phyloP scores from a whole-genome alignment of 805 yeast species.

The Metschnikowia similis region DNA sequence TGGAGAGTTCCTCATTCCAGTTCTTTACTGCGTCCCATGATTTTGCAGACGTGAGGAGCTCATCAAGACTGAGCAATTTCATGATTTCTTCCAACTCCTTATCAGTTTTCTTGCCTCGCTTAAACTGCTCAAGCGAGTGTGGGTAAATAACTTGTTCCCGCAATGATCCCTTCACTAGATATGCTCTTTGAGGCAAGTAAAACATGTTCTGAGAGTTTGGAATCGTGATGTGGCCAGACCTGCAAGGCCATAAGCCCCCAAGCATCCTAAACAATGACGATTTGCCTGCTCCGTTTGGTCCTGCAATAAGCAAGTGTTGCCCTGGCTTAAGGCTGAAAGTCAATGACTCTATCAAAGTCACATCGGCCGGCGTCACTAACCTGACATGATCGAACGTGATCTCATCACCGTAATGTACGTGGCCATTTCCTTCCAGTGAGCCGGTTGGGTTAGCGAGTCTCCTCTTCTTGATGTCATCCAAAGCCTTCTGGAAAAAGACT shows the following conservation, averaged over 20 bases:
- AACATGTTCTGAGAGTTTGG: slow-evolving; percentile 69
- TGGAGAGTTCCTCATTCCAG: slow-evolving; percentile 86
- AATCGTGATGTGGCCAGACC: slow-evolving; percentile 51
- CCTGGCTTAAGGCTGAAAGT: slow-evolving; percentile 74
- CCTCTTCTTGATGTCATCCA: slow-evolving; percentile 42
- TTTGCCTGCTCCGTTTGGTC: slow-evolving; percentile 96
- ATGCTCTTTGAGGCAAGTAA: slow-evolving; percentile 90
- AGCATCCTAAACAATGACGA: slow-evolving; percentile 85
- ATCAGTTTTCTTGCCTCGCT: slow-evolving; percentile 39
- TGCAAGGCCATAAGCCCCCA: slow-evolving; percentile 92
- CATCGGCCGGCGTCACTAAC: slow-evolving; percentile 82
- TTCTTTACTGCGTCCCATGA: slow-evolving; percentile 62
- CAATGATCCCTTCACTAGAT: slow-evolving; percentile 73
- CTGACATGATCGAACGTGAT: slow-evolving; percentile 73
- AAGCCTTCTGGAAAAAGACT: slow-evolving; percentile 60
- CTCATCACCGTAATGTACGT: slow-evolving; percentile 43
- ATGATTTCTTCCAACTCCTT: slow-evolving; percentile 50
- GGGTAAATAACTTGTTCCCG: slow-evolving; percentile 91
- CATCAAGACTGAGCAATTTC: slow-evolving; percentile 54
- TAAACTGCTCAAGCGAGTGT: slow-evolving; percentile 57
- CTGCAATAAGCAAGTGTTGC: slow-evolving; percentile 81
- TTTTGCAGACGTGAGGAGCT: slow-evolving; percentile 38
- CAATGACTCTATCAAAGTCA: slow-evolving; percentile 60
- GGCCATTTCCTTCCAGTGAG: slow-evolving; percentile 16
- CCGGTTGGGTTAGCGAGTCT: slow-evolving; percentile 15